Base-by-base conservation (phyloP, 2,329 filamentous ascomycete genomes). In the Fusarium lateritium region DNA sequence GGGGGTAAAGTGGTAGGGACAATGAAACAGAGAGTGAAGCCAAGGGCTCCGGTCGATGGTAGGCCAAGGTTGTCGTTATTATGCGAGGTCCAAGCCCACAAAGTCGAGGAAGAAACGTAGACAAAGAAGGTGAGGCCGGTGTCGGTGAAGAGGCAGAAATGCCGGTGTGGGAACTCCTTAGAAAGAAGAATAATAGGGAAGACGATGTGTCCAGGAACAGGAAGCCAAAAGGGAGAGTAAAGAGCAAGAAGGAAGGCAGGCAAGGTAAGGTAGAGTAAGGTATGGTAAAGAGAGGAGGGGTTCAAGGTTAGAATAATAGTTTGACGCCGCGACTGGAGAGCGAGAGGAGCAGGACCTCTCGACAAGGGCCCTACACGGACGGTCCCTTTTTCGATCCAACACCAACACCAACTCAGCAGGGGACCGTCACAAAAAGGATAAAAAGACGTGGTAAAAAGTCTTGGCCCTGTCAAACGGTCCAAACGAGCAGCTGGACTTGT, bases 321-420 rank as follows among this genome's bases (percentile, higher is more conserved):
- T 53, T 56, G 54, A 44, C 50, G 53, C 42, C 57, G 49, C 57
- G 44, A 70, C 54, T 56, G 50, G 65, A 56, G 42, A 44, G 39
- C 40, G 61, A 54, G 57, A 63, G 44, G 55, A 57, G 47, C 56
- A 59, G 50, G 56, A 72, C 56, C 45, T 65, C 44, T 65, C 44
- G 62, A 72, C 70, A 67, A 70, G 61, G 71, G 70, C 70, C 63
- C 44, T 58, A 59, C 55, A 57, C 39, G 58, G 51, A 61, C 58
- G 56, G 68, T 56, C 52, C 69, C 61, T 68, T 69, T 67, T 72
- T 70, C 51, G 65, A 73, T 73, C 57, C 61, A 69, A 71, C 67
- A 69, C 53, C 56, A 67, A 59, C 63, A 59, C 44, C 56, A 64
- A 51, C 56, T 45, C 50, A 68, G 56, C 69, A 62, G 67, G 66